phyloP scores from a whole-genome alignment of 106 monocot species.

The Apostasia shenzhenica region DNA sequence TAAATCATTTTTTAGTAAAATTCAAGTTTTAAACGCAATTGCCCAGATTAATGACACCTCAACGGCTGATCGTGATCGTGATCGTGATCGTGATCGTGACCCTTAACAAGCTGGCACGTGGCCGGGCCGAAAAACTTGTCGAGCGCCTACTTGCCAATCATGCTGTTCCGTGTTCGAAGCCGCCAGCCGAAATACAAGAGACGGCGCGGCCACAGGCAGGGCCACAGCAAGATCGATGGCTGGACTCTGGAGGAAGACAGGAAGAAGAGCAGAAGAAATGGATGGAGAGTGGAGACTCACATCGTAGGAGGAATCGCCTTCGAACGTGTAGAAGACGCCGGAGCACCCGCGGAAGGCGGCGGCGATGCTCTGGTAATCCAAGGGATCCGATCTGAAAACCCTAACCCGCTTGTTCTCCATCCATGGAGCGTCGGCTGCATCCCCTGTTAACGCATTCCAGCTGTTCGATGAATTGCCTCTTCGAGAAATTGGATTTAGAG shows the following conservation, averaged over 20 bases:
- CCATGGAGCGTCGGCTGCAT: slow-evolving; percentile 14
- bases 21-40: too few relatives aligned
- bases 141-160: too few relatives aligned
- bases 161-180: too few relatives aligned
- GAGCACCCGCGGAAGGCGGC: slow-evolving; percentile 77
- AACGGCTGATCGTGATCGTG: too few relatives aligned
- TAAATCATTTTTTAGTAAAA: too few relatives aligned
- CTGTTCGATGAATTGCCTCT: neutral
- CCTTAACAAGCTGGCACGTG: too few relatives aligned
- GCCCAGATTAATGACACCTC: too few relatives aligned
- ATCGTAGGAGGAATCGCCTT: slow-evolving; percentile 47
- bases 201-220: neutral
- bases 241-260: neutral
- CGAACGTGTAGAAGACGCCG: slow-evolving; percentile 83
- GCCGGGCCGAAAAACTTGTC: too few relatives aligned
- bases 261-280: neutral
- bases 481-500: neutral
- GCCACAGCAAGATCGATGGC: neutral
- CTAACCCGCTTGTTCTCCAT: slow-evolving; percentile 32
- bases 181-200: too few relatives aligned
- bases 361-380: slow-evolving; percentile 81
- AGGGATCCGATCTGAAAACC: slow-evolving; percentile 65
- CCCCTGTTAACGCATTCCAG: slow-evolving; percentile 1
- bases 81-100: too few relatives aligned
- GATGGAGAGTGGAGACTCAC: slow-evolving; percentile 34